Base-by-base conservation (phyloP, 2,329 filamentous ascomycete species). In the Paracamarosporium sp. region DNA sequence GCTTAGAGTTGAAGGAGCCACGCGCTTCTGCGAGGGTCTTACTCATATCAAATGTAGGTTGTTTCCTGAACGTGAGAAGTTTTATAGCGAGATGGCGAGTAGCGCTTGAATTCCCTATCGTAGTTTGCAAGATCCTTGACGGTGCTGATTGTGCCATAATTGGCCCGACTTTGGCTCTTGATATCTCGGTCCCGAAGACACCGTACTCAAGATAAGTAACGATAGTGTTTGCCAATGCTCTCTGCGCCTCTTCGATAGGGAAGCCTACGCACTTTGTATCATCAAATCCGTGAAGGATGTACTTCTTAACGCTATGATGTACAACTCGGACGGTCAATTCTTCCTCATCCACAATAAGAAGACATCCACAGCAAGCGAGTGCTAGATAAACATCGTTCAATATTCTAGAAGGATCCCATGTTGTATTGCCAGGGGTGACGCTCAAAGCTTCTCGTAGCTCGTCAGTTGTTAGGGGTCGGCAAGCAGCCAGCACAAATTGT, bases 371-470 rank as follows among this genome's bases (percentile, higher is more conserved):
- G 52, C 57, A 64, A 25, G 59, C 54, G 36, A 69, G 25, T 35
- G 64, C 60, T 5, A 56, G 61, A 6, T 66, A 38, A 1, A 65
- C 46, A 22, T 68, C 40, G 24, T 69, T 65, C 15, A 69, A 13
- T 4, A 63, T 5, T 15, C 25, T 63, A 1, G 64, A 60, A 8
- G 62, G 48, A 51, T 62, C 41, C 62, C 60, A 68, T 0, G 15
- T 50, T 2, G 56, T 35, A 46, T 77, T 59, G 1, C 77, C 76
- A 4, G 72, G 69, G 1, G 56, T 55, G 0, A 82, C 74, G 13
- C 77, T 78, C 0, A 79, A 44, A 3, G 76, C 76, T 65, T 81
- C 78, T 17, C 70, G 66, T 45, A 82, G 61, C 46, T 81, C 73
- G 0, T 74, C 66, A 0, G 48, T 60, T 0, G 69, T 73, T 6